Conservation (phyloP, 805 yeast genomes). For the Saccharomycopsis sp. region DNA sequence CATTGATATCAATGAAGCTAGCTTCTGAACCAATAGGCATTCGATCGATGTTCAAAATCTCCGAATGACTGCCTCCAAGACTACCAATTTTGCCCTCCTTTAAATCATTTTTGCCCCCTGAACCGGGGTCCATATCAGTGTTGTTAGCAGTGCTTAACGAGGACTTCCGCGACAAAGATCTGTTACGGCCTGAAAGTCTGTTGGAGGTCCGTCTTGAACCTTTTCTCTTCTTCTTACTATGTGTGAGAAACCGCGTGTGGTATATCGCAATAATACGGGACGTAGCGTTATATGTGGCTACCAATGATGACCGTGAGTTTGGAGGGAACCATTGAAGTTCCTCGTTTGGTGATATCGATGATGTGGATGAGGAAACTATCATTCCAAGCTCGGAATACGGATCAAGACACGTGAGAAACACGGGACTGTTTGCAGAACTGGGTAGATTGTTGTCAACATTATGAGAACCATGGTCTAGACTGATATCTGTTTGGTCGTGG, state of each 20-base stretch:
- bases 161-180: slow-evolving; percentile 23
- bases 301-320: slow-evolving; percentile 35
- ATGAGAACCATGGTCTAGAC: background rate
- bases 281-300: slow-evolving; percentile 48
- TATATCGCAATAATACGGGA: slow-evolving; percentile 46
- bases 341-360: slow-evolving; percentile 55
- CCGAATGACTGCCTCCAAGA: slow-evolving; percentile 29
- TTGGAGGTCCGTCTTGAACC: slow-evolving; percentile 1
- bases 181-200: slow-evolving; percentile 21
- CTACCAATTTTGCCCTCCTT: slow-evolving; percentile 18
- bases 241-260: slow-evolving; percentile 41
- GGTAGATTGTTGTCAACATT: slow-evolving; percentile 12
- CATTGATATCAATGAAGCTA: slow-evolving; percentile 26
- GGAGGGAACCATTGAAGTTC: slow-evolving; percentile 50
- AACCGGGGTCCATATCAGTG: background rate
- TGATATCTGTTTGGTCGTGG: slow-evolving; percentile 6
- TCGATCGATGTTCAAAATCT: slow-evolving; percentile 37
- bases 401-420: slow-evolving; percentile 63
- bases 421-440: slow-evolving; percentile 22
- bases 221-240: background rate
- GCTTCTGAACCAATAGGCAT: slow-evolving; percentile 37
- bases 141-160: background rate
- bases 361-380: slow-evolving; percentile 63
- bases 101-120: background rate
- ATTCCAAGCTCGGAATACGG: slow-evolving; percentile 70